These are phyloP conservation scores for Rhizopus arrhizus DNA, from an alignment of 371 early-diverging fungal genomes.

Conservation along the genomic window DNA sequence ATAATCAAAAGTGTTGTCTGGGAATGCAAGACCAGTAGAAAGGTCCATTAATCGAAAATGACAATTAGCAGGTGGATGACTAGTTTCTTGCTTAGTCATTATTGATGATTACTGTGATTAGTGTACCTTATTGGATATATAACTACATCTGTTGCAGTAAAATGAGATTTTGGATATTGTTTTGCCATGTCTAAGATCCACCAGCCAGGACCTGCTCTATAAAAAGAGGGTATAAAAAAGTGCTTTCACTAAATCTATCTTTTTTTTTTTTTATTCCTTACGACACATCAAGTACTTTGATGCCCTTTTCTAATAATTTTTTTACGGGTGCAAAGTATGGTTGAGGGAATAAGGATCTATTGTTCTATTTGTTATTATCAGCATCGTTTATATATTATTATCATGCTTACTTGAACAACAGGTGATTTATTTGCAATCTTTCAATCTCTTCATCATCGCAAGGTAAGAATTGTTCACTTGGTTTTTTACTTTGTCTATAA, in stretches of 20 bases:
- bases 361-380: neutral
- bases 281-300: constrained; percentile 34
- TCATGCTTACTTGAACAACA: constrained; percentile 34
- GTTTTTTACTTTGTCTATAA: constrained; percentile 23
- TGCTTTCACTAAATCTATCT: neutral
- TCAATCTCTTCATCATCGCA: constrained; percentile 54
- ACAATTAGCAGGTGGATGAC: constrained; percentile 41
- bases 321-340: constrained; percentile 30
- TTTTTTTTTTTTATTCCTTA: constrained; percentile 14
- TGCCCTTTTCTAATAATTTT: constrained; percentile 25
- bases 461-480: constrained; percentile 36
- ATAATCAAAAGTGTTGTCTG: constrained; percentile 32
- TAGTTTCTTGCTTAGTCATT: constrained; percentile 5
- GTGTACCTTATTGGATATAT: constrained; percentile 43
- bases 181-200: constrained; percentile 46
- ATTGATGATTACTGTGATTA: neutral
- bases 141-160: constrained; percentile 41
- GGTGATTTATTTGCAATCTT: constrained; percentile 40
- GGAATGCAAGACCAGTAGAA: constrained; percentile 32
- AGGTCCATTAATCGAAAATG: constrained; percentile 38
- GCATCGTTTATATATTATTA: neutral
- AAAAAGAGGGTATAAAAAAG: too few species aligned
- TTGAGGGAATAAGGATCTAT: constrained; percentile 18
- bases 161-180: constrained; percentile 42
- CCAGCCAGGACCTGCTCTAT: constrained; percentile 39